Evolutionary conservation across 2,329 filamentous ascomycete genomes (phyloP).

Genomic region (Aspergillus sp.): DNA sequence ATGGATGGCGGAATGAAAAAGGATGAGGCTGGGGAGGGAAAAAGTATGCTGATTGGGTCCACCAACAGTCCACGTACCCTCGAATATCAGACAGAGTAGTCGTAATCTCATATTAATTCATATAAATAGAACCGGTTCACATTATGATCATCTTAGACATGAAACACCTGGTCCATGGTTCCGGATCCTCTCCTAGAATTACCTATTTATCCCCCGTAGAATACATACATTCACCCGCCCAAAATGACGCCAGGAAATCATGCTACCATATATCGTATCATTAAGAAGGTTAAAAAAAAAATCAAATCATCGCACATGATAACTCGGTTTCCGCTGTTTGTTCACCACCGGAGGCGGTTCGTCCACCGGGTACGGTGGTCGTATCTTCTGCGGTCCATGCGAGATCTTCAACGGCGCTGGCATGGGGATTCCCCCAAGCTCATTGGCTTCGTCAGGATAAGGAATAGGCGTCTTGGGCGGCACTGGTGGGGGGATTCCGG

Average conservation of each 20-base stretch:
- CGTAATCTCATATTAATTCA: too few relatives aligned
- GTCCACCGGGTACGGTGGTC: slow-evolving; percentile 76
- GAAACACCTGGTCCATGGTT: neutral
- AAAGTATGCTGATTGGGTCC: too few relatives aligned
- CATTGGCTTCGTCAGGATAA: slow-evolving; percentile 40
- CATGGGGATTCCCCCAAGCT: slow-evolving; percentile 32
- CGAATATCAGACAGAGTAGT: too few relatives aligned
- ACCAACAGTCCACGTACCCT: too few relatives aligned
- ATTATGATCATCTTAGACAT: neutral
- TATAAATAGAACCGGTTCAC: too few relatives aligned
- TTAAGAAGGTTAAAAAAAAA: neutral
- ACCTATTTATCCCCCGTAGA: neutral
- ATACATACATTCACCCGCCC: neutral
- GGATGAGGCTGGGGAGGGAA: too few relatives aligned
- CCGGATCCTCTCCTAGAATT: neutral
- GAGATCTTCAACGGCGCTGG: slow-evolving; percentile 33
- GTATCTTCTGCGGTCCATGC: slow-evolving; percentile 17
- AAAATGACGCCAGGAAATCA: neutral
- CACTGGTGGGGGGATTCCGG: slow-evolving; percentile 60
- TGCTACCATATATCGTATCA: neutral
- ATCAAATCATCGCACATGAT: slow-evolving; percentile 49
- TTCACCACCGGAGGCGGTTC: slow-evolving; percentile 82
- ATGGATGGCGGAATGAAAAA: too few relatives aligned
- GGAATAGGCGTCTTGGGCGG: slow-evolving; percentile 76
- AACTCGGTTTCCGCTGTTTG: slow-evolving; percentile 80